phyloP scores from a whole-genome alignment of 2,329 filamentous ascomycete species.

The Chaetomium strumarium region DNA sequence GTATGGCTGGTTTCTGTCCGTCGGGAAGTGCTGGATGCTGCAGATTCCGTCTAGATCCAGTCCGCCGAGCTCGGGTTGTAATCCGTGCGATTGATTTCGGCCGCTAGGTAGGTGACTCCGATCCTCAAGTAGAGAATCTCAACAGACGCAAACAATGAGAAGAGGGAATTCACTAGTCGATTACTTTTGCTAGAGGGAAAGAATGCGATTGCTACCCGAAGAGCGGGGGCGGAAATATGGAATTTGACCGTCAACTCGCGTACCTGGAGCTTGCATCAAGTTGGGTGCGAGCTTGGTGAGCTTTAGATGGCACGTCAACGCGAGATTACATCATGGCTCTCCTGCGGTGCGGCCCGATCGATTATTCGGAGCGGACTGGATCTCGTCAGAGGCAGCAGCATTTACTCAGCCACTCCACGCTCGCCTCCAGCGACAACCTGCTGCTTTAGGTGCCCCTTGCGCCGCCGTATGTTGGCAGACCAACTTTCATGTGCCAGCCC shows the following conservation, averaged over 20 bases:
- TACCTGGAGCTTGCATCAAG: not conserved
- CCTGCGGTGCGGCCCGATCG: not conserved
- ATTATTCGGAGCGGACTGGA: constrained; percentile 8
- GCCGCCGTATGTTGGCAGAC: constrained; percentile 9
- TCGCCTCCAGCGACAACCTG: constrained; percentile 3
- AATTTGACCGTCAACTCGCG: constrained; percentile 20
- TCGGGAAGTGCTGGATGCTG: not conserved
- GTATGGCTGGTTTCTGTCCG: too few species aligned
- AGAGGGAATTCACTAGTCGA: not conserved
- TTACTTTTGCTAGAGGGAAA: not conserved
- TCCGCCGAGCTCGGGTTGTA: too few species aligned
- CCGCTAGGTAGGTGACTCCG: too few species aligned
- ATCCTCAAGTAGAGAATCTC: too few species aligned
- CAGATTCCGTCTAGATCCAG: too few species aligned
- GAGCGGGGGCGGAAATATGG: constrained; percentile 7
- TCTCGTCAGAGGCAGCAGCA: not conserved
- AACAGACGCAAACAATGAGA: not conserved
- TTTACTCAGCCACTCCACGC: constrained; percentile 1
- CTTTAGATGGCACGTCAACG: constrained; percentile 12
- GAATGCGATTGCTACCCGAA: not conserved
- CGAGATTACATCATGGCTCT: constrained; percentile 24
- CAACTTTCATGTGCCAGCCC: constrained; percentile 3
- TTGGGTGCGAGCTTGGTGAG: constrained; percentile 3
- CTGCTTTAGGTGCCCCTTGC: constrained; percentile 11
- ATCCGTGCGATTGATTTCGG: too few species aligned